Evolutionary conservation across 768 basidiomycete species (phyloP).

Genomic region (Collybiopsis luxurians): DNA sequence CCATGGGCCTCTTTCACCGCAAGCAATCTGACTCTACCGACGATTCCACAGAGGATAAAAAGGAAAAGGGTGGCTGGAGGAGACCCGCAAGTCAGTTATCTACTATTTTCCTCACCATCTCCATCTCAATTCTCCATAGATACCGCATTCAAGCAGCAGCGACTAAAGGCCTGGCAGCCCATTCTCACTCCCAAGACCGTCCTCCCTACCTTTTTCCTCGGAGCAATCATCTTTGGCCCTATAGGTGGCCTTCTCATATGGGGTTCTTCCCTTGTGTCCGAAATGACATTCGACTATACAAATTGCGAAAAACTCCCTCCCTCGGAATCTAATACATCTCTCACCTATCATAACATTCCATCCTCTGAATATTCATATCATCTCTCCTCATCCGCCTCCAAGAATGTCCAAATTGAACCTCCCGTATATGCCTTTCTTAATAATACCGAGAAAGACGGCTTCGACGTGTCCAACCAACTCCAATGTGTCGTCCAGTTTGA

Average conservation of each 20-base stretch:
- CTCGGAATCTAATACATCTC: constrained; percentile 31
- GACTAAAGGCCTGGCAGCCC: constrained; percentile 99
- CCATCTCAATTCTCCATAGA: constrained; percentile 46
- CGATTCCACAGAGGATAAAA: constrained; percentile 48
- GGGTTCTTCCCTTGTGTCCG: constrained; percentile 79
- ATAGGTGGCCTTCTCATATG: constrained; percentile 94
- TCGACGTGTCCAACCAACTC: constrained; percentile 39
- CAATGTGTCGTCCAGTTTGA: constrained; percentile 83
- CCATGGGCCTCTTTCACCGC: constrained; percentile 9
- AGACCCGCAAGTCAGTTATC: constrained; percentile 73
- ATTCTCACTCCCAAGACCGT: constrained; percentile 98
- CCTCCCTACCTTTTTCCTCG: constrained; percentile 91
- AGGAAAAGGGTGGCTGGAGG: constrained; percentile 85
- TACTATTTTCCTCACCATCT: background rate
- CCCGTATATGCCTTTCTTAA: constrained; percentile 80
- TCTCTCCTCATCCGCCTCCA: constrained; percentile 53
- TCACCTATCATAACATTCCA: constrained; percentile 53
- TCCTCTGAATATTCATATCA: constrained; percentile 65
- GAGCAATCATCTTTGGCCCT: constrained; percentile 93
- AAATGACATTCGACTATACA: constrained; percentile 95
- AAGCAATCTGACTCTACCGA: background rate
- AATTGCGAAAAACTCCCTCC: constrained; percentile 72
- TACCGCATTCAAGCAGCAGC: constrained; percentile 99
- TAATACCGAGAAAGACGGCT: constrained; percentile 42
- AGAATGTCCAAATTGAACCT: constrained; percentile 45